phyloP scores from a whole-genome alignment of 1,284 basidiomycete species.

The Leccinum fallax region DNA sequence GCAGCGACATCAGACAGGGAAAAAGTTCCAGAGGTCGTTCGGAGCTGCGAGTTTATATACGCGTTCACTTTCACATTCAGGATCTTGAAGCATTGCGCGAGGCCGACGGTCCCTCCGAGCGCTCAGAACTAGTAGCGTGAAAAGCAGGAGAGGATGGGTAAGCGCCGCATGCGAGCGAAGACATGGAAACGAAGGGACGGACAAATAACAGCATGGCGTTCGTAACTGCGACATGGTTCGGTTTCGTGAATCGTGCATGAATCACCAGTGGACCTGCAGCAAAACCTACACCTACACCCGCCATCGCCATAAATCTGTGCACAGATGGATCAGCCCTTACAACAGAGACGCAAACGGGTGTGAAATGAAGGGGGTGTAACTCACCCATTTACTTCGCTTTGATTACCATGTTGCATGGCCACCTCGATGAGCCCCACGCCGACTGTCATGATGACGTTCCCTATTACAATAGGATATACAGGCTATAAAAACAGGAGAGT shows the following conservation, averaged over 20 bases:
- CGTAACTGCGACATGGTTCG: conserved; percentile 43
- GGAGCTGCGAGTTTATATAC: conserved; percentile 33
- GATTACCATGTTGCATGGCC: conserved; percentile 42
- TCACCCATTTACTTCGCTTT: conserved; percentile 42
- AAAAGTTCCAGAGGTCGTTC: conserved; percentile 23
- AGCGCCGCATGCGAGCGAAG: background rate
- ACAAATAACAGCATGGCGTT: conserved; percentile 49
- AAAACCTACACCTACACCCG: conserved; percentile 48
- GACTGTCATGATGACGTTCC: conserved; percentile 39
- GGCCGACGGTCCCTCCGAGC: conserved; percentile 52
- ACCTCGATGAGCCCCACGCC: conserved; percentile 46
- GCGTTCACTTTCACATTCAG: conserved; percentile 45
- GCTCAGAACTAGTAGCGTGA: conserved; percentile 41
- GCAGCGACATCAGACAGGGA: conserved; percentile 28
- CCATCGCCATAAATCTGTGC: conserved; percentile 47
- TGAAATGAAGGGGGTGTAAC: background rate
- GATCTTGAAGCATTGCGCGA: conserved; percentile 52
- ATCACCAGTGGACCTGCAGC: conserved; percentile 42
- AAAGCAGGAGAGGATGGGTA: background rate
- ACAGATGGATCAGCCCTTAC: background rate
- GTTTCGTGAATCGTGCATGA: conserved; percentile 50
- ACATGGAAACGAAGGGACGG: conserved; percentile 19
- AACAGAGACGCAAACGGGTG: background rate
- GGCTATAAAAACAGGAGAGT: conserved; percentile 34
- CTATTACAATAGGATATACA: conserved; percentile 43